Evolutionary conservation across 805 yeast species (phyloP).

Genomic region (Suhomyces pyralidae): DNA sequence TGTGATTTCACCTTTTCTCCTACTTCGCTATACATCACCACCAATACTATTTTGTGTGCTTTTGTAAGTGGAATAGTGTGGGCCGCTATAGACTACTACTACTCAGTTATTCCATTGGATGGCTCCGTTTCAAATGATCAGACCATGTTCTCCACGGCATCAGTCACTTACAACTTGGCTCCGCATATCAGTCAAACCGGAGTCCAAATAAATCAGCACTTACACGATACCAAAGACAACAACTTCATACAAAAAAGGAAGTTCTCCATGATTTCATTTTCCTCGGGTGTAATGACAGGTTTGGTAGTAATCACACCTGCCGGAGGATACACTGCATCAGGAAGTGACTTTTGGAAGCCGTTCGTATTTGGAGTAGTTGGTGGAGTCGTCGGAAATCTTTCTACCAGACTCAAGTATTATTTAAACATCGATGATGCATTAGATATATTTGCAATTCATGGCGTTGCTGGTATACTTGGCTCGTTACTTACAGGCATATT

Average conservation of each 20-base stretch:
- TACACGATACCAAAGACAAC: slow-evolving; percentile 15
- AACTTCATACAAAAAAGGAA: slow-evolving; percentile 21
- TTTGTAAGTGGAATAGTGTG: slow-evolving; percentile 35
- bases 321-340: slow-evolving; percentile 38
- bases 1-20: slow-evolving; percentile 40
- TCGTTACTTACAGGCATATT: slow-evolving; percentile 40
- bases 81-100: slow-evolving; percentile 37
- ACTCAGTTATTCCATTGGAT: slow-evolving; percentile 38
- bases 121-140: slow-evolving; percentile 9
- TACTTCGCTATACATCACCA: slow-evolving; percentile 28
- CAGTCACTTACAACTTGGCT: background rate
- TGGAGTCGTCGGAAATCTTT: slow-evolving; percentile 32
- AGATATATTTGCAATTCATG: slow-evolving; percentile 44
- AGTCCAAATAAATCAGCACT: slow-evolving; percentile 14
- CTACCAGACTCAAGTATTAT: slow-evolving; percentile 39
- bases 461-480: slow-evolving; percentile 40
- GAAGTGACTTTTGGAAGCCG: slow-evolving; percentile 38
- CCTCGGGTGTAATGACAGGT: slow-evolving; percentile 41
- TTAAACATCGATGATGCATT: slow-evolving; percentile 41
- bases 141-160: background rate
- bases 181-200: slow-evolving; percentile 15
- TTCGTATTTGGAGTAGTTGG: slow-evolving; percentile 40
- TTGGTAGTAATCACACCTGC: slow-evolving; percentile 43
- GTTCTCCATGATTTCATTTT: slow-evolving; percentile 37
- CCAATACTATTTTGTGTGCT: slow-evolving; percentile 33